Percentiles rank a stretch among this genome's conserved stretches.
Conservation (phyloP, 2,329 filamentous ascomycete genomes). For the Fusarium sp. region DNA sequence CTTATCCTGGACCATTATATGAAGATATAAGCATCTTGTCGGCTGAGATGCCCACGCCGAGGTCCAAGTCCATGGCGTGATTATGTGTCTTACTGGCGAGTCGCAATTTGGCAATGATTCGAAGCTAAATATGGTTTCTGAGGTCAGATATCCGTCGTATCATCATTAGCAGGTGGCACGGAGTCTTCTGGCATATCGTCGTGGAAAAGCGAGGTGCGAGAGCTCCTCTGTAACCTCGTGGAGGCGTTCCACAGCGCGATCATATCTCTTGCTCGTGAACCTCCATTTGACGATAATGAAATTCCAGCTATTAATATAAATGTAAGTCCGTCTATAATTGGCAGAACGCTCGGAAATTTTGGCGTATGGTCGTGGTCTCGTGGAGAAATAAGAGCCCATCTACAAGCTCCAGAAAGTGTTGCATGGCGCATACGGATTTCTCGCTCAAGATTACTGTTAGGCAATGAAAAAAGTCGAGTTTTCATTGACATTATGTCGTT, state of each 20-base stretch:
- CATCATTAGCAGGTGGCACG: fast-evolving
- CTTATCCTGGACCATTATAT: neutral
- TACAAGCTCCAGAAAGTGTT: neutral
- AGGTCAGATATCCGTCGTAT: fast-evolving
- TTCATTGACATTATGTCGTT: fast-evolving
- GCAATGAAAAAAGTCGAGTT: fast-evolving
- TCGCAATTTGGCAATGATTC: fast-evolving
- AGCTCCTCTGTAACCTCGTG: fast-evolving
- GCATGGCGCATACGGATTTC: neutral
- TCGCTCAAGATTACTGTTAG: fast-evolving
- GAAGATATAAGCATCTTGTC: neutral
- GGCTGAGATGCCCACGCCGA: neutral
- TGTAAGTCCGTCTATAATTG: too few species aligned
- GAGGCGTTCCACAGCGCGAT: neutral
- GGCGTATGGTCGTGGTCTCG: neutral
- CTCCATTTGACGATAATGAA: too few species aligned
- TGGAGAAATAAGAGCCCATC: neutral
- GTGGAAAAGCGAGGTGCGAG: fast-evolving
- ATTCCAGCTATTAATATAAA: too few species aligned
- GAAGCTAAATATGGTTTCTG: fast-evolving
- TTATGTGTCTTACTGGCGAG: fast-evolving
- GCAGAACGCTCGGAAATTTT: too few species aligned
- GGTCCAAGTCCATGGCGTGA: fast-evolving
- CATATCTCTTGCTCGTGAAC: too few species aligned
- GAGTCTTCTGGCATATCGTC: fast-evolving